A percentile compares a stretch with the other conserved stretches of the same genome.
Evolutionary conservation across 2,329 filamentous ascomycete species (phyloP).

Genomic region (Pestalotiopsis sp.): DNA sequence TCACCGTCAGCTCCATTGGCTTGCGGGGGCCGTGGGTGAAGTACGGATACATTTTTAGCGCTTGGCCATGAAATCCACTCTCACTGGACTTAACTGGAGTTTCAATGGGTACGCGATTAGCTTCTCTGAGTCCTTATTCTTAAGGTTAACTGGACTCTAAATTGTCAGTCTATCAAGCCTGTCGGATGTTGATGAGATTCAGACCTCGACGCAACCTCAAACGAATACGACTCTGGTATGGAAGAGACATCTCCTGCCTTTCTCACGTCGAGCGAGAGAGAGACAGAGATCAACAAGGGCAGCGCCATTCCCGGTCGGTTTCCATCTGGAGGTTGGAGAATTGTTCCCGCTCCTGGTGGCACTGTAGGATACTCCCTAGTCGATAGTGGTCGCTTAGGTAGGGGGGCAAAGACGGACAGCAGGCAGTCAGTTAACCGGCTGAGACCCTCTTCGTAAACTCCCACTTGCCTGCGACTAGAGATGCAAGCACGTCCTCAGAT

Average conservation of each 20-base stretch:
- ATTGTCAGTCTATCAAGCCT: not conserved
- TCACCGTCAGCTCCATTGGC: not conserved
- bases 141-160: constrained; percentile 7
- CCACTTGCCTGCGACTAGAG: not conserved
- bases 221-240: not conserved
- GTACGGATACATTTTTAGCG: not conserved
- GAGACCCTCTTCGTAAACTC: constrained; percentile 7
- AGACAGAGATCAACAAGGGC: not conserved
- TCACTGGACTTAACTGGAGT: not conserved
- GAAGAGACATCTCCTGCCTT: not conserved
- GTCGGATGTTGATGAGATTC: not conserved
- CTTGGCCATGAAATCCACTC: not conserved
- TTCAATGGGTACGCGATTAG: not conserved
- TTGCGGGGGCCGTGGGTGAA: not conserved
- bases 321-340: not conserved
- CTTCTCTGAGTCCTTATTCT: not conserved
- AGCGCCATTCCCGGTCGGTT: not conserved
- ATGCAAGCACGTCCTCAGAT: constrained; percentile 1
- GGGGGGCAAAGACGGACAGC: not conserved
- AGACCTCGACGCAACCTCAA: not conserved
- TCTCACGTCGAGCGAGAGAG: not conserved
- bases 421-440: not conserved
- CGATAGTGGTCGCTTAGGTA: not conserved
- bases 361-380: not conserved
- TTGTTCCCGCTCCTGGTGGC: not conserved